Base-by-base conservation (phyloP, 2,329 filamentous ascomycete species). In the Diaporthe batatas region DNA sequence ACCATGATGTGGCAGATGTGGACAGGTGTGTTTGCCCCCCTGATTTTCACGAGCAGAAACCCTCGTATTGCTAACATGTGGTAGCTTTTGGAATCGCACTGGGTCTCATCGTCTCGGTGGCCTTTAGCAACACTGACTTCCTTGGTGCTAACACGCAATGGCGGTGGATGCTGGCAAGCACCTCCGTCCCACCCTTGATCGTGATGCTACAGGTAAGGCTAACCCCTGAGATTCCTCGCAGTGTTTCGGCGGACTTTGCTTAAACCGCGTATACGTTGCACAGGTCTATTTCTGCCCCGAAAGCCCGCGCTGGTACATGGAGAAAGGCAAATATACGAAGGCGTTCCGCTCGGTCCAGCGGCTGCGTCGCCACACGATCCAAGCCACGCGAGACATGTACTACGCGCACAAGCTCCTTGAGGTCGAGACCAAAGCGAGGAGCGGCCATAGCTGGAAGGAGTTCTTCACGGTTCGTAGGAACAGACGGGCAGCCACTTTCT, bases 271-370 rank as follows among this genome's bases (percentile, higher is more conserved):
- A 29, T 29, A 29, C 29, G 2, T 29, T 29, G 29, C 29, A 11
- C 16, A 32, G 36, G 44, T 51, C 16, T 90, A 85, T 70, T 83
- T 88, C 70, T 88, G 86, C 54, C 87, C 87, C 0, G 87, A 89
- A 71, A 88, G 85, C 1, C 86, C 87, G 3, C 83, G 86, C 32
- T 89, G 86, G 86, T 86, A 84, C 70, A 87, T 89, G 79, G 86
- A 87, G 51, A 87, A 86, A 71, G 83, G 84, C 0, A 81, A 80
- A 23, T 84, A 85, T 74, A 76, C 75, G 54, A 82, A 85, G 47
- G 87, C 87, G 6, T 86, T 84, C 74, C 75, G 79, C 4, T 86
- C 86, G 0, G 81, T 87, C 0, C 79, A 78, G 18, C 82, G 82
- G 2, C 82, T 89, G 4, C 85, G 87, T 3, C 86, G 86, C 71